These are phyloP conservation scores for Chloranthus sessilifolius DNA, from an alignment of 164 flowering plant genomes.

Conservation along the genomic window DNA sequence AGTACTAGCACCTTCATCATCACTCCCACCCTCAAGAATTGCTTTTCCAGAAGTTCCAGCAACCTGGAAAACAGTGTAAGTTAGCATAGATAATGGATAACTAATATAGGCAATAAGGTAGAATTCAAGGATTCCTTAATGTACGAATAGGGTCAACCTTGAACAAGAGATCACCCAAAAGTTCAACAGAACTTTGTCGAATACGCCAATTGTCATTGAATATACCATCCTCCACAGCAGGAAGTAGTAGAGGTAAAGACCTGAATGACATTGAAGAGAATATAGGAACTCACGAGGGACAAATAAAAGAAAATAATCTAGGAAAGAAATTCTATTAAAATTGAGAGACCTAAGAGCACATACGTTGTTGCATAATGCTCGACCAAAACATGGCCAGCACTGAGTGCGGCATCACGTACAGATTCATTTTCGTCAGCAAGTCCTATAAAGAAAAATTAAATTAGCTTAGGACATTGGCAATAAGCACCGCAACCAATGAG, in stretches of 20 bases:
- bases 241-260: constrained; percentile 96
- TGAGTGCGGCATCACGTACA: constrained; percentile 97
- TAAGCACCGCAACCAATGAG: not conserved
- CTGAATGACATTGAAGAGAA: constrained; percentile 30
- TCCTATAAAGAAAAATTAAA: constrained; percentile 40
- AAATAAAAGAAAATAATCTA: not conserved
- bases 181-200: constrained; percentile 96
- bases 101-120: not conserved
- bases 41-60: constrained; percentile 99
- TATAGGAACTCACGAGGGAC: not conserved
- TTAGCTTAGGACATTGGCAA: constrained; percentile 3
- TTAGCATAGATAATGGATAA: constrained; percentile 1
- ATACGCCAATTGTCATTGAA: constrained; percentile 98
- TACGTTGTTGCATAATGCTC: constrained; percentile 99
- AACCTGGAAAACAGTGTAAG: constrained; percentile 45
- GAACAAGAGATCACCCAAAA: constrained; percentile 91
- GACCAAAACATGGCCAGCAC: constrained; percentile 97
- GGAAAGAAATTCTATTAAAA: not conserved
- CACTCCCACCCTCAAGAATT: constrained; percentile 98
- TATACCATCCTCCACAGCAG: constrained; percentile 98
- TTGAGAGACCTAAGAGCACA: constrained; percentile 14
- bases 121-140: not conserved
- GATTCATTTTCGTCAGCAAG: constrained; percentile 99
- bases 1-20: constrained; percentile 99
- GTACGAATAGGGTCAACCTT: constrained; percentile 49